Percentiles rank a stretch among this genome's conserved stretches.
Conservation (phyloP, 31 red algal species). For the Asparagopsis taxiformis region DNA sequence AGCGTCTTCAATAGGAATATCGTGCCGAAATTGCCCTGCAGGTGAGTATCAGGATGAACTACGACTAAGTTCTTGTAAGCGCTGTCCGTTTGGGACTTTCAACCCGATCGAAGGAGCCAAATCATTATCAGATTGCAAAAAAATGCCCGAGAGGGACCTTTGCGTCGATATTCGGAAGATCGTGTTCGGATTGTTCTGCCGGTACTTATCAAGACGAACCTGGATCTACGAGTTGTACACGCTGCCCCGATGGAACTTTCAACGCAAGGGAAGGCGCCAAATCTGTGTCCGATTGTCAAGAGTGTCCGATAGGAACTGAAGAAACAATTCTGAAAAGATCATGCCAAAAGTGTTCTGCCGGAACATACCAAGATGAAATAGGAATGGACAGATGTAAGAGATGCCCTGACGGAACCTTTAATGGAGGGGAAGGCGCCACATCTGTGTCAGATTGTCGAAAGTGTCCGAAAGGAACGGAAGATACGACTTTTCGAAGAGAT, state of each 20-base stretch:
- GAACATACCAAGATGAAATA: conserved; percentile 11
- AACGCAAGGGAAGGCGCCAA: conserved; percentile 10
- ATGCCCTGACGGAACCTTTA: conserved; percentile 43
- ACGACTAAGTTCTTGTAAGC: neutral
- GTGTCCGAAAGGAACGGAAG: neutral
- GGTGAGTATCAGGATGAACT: neutral
- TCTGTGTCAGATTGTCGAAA: neutral
- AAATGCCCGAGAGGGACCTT: conserved; percentile 1
- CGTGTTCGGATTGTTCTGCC: neutral
- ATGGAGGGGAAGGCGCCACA: neutral
- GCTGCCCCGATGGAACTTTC: conserved; percentile 34
- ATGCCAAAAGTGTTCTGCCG: conserved; percentile 17
- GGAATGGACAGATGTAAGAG: conserved; percentile 18
- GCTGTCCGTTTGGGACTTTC: neutral
- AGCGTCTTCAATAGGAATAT: neutral
- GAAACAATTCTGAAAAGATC: neutral
- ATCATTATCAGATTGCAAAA: neutral
- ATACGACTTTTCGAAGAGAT: too few species aligned
- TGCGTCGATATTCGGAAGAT: neutral
- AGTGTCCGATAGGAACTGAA: conserved; percentile 22
- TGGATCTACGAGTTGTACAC: conserved; percentile 3
- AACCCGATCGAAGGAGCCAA: neutral
- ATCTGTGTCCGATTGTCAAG: conserved; percentile 11
- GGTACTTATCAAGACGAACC: neutral
- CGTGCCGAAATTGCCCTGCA: neutral